Conservation (phyloP, 257 asterid genomes). For the Plantago ovata region DNA sequence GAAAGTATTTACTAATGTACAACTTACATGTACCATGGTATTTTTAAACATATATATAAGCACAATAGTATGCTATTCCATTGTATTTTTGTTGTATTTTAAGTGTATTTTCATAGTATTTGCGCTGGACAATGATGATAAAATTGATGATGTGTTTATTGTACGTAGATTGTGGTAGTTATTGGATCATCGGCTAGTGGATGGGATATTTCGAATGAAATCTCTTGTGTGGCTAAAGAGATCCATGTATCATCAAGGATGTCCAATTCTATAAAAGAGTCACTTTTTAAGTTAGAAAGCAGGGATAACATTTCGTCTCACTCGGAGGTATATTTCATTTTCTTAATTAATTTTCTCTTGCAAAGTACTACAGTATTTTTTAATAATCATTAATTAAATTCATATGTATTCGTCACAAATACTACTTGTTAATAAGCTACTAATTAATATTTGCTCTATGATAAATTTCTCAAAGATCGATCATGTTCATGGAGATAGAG, state of each 20-base stretch:
- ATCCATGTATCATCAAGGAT: conserved; percentile 62
- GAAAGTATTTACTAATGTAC: too few species aligned
- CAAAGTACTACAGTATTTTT: too few species aligned
- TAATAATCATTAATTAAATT: too few species aligned
- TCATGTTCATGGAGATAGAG: conserved; percentile 37
- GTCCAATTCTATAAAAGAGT: conserved; percentile 12
- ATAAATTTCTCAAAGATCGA: conserved; percentile 17
- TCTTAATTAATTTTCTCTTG: too few species aligned
- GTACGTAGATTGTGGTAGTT: conserved; percentile 66
- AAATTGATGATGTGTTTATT: background rate
- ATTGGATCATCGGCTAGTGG: conserved; percentile 64
- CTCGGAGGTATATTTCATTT: conserved; percentile 24
- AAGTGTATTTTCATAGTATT: too few species aligned
- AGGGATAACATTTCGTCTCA: conserved; percentile 33
- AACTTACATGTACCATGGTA: too few species aligned
- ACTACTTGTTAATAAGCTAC: too few species aligned
- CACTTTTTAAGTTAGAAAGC: conserved; percentile 26
- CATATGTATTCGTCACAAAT: too few species aligned
- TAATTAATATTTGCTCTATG: background rate
- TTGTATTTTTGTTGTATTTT: too few species aligned
- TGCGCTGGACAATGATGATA: too few species aligned
- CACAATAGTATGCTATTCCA: too few species aligned
- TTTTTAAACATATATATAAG: too few species aligned
- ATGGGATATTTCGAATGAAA: conserved; percentile 44
- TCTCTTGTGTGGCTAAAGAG: conserved; percentile 44